These are phyloP conservation scores for Boletus rex-veris DNA, from an alignment of 768 basidiomycete species.

Conservation along the genomic window DNA sequence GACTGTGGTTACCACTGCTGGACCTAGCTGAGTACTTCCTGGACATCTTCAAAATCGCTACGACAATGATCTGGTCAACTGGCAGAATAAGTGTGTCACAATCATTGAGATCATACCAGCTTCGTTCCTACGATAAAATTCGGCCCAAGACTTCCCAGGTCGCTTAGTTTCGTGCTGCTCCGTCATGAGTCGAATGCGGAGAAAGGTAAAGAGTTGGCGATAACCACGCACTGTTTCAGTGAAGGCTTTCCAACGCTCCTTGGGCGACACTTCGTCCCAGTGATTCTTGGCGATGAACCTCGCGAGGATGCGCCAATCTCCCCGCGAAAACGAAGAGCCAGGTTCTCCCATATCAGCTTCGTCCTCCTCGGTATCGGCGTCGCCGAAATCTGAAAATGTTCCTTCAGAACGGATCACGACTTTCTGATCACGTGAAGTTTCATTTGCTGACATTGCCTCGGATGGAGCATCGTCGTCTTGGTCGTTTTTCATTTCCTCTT, in stretches of 20 bases:
- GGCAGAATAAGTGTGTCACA: neutral
- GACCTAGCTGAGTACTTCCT: constrained; percentile 20
- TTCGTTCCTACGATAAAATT: constrained; percentile 55
- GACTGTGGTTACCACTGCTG: constrained; percentile 11
- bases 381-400: constrained; percentile 17
- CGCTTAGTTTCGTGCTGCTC: constrained; percentile 47
- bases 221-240: constrained; percentile 42
- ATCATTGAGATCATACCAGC: constrained; percentile 36
- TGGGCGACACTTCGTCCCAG: constrained; percentile 40
- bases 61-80: constrained; percentile 2
- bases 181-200: constrained; percentile 1
- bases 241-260: constrained; percentile 57
- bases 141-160: constrained; percentile 56
- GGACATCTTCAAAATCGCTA: constrained; percentile 28
- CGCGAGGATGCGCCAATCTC: constrained; percentile 60
- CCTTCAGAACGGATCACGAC: constrained; percentile 21
- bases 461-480: constrained; percentile 22
- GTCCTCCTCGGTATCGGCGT: constrained; percentile 27
- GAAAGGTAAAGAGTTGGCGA: neutral
- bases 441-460: constrained; percentile 20
- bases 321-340: constrained; percentile 50
- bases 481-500: constrained; percentile 22
- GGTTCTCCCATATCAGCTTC: constrained; percentile 48
- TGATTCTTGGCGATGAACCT: constrained; percentile 51
- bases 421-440: constrained; percentile 15